Conservation (phyloP, 1,139 yeast species). For the Arxiozyma heterogenica region DNA sequence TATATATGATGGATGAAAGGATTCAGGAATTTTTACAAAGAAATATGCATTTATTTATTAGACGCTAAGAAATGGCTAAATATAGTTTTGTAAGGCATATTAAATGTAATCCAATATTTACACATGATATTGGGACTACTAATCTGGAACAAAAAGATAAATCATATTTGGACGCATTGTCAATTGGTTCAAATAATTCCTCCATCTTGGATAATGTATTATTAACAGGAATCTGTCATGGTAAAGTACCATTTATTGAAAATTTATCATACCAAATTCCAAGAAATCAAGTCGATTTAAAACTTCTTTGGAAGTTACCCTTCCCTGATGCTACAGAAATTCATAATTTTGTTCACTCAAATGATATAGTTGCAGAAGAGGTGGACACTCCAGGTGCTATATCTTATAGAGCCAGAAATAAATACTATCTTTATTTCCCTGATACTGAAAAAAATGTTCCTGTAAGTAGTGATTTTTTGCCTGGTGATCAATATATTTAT, state of each 20-base stretch:
- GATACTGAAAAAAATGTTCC: neutral
- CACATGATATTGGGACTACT: neutral
- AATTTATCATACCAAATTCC: neutral
- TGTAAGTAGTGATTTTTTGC: neutral
- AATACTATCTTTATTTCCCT: neutral
- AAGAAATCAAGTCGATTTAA: neutral
- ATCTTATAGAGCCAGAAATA: neutral
- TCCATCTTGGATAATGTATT: neutral
- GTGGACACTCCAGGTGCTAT: neutral
- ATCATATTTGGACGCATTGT: neutral
- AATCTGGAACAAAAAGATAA: neutral
- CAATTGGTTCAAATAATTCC: neutral
- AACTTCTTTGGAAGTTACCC: neutral
- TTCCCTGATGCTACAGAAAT: neutral
- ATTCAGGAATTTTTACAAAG: neutral
- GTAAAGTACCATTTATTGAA: neutral
- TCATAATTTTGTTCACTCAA: neutral
- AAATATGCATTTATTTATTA: neutral
- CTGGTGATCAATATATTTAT: neutral
- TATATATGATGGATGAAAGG: too few relatives aligned
- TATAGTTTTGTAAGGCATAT: neutral
- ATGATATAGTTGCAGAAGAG: neutral
- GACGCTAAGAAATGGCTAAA: neutral
- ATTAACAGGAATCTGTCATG: neutral
- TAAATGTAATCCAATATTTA: neutral